Base-by-base conservation (phyloP, 176 grass and related monocot species). In the Carex cristatella region DNA sequence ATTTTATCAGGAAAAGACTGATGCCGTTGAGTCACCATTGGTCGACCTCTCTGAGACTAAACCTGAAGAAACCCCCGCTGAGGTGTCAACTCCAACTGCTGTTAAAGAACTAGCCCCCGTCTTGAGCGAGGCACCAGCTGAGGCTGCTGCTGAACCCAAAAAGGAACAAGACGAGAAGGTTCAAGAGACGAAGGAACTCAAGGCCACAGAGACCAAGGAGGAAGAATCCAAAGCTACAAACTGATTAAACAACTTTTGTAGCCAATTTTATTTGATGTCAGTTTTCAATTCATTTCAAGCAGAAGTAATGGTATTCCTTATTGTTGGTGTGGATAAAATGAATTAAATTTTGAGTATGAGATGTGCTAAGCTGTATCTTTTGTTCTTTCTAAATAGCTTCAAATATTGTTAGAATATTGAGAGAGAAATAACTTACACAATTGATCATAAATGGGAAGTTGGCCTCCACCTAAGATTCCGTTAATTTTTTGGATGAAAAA, bases 31-130 rank as follows among this genome's bases (percentile, higher is more conserved):
- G 87, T 83, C 66, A 49, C 83, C 83, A 2, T 85, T 89, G 83
- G 83, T 76, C 0, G 87, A 89, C 66, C 35, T 86, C 87, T 86
- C 87, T 27, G 81, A 86, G 49, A 62, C 65, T 61, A 83, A 81
- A 64, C 75, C 46, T 16, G 88, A 74, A 65, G 76, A 88, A 86
- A 86, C 62, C 68, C 46, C 37, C 7, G 33, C 79, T 0, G 68
- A 53, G 49, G 61, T 81, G 12, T 65, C 58, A 10, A 76, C 79
- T 4, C 35, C 53, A 27, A 79, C 42, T 78, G 76, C 23, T 3
- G 62, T 6, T 2, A 65, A 84, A 61, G 88, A 92, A 77, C 35
- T 86, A 83, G 73, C 61, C 13, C 18, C 86, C 0, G 74, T 1
- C 60, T 57, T 91, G 58, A 87, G 37, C 7, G 79, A 90, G 79